Evolutionary conservation across 441 rosid genomes (phyloP), one percentile per base, ranked within the genome.

Genomic region (Erysimum cheiri): DNA sequence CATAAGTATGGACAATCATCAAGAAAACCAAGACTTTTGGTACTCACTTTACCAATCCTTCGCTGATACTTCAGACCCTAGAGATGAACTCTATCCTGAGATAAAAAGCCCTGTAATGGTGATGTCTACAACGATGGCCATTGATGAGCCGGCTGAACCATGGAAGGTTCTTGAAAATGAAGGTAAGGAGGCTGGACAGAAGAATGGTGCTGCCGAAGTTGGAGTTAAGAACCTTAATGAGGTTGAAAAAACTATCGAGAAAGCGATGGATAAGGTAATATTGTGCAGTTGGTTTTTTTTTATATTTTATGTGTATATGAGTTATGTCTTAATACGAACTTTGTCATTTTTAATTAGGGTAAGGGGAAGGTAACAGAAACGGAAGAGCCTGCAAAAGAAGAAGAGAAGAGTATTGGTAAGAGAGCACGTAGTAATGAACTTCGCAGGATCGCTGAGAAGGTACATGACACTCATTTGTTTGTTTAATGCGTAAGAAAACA

Each of bases 21-120:
- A 29, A 55, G 60, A 47, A 26, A 64, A n/a, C 33, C 5, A 2
- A 13, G 53, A 64, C 24, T 72, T 37, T 70, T 70, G 74, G 74
- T 7, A 39, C 41, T 1, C 52, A 70, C 0, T 70, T 60, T 19
- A 17, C 33, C 50, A 48, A 49, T 28, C 67, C 5, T 29, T 60
- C 0, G 5, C 14, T 60, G 49, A 13, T 17, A 29, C 59, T 17
- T 29, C 52, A 15, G 17, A 11, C 17, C 50, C 43, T 56, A 47
- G 4, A 24, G n/a, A 36, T 64, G 17, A 46, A 28, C 52, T 36
- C 2, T 47, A 26, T 46, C 58, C 64, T 7, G 52, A 12, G 33
- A 36, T 36, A 8, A 48, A 3, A 17, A 55, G 10, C 52, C 70
- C 76, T 13, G 0, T 37, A 13, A 0, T 4, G 35, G 49, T 6